Evolutionary conservation across 169 alveolate genomes (phyloP), one percentile per base, ranked within the genome.

Genomic region (Neospora caninum): DNA sequence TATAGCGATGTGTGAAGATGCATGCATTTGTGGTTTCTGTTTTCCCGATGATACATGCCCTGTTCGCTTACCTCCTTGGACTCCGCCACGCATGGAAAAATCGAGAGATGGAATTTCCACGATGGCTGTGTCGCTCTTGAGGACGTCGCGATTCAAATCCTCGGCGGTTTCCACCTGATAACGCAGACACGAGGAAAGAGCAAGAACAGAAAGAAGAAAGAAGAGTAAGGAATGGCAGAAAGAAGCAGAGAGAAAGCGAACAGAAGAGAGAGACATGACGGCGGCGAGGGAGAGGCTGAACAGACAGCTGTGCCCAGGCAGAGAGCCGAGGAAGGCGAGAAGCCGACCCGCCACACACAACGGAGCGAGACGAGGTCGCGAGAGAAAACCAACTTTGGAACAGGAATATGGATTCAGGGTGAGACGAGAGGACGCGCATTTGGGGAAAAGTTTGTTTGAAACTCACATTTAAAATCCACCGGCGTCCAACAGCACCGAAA

Each of bases 101-200:
- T 99, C 99, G 53, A 99, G 92, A 93, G 98, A 99, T 10, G 99
- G 99, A 54, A 99, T 98, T 7, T 88, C 93, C 39, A 99, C 95
- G 36, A 98, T 88, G 41, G 99, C 98, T 42, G 99, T 97, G 93
- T 99, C 99, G 41, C 99, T 97, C 95, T 98, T 98, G 88, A 99
- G 98, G 7, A 99, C 98, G 95, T 98, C 99, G 94, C 99, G 97
- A 92, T 98, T 98, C 92, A 99, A 96, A 95, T 99, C 99, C 27
- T 94, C 97, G 73, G 89, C 96, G 88, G 88, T 95, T 94, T 97
- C 96, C 34, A 98, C 93, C 93, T 88, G 93, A 34, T 0, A 58
- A 29, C 36, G 70, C 91, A 29, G 67, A 31, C 45, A 86, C 34
- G 20, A 18, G 25, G 49, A 64, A 64, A 64, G 16, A 7, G 31